phyloP scores from a whole-genome alignment of 1,139 yeast species.

The Keqinozyma sinolaborantium region DNA sequence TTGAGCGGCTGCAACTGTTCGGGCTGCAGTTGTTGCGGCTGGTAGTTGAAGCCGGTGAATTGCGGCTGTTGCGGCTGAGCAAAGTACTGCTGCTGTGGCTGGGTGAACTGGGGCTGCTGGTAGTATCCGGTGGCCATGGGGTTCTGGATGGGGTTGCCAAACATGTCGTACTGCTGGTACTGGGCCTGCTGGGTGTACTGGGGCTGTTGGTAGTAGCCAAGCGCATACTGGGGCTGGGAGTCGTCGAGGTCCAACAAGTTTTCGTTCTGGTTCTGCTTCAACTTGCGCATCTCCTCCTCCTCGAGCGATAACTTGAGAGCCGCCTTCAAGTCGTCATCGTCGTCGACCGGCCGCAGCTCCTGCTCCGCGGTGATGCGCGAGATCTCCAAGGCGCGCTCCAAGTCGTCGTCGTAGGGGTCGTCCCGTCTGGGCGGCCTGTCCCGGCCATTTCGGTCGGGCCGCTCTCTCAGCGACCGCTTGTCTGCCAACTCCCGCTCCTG shows the following conservation, averaged over 20 bases:
- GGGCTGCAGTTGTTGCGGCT: conserved; percentile 36
- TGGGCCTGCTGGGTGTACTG: conserved; percentile 18
- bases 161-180: conserved; percentile 56
- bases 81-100: conserved; percentile 18
- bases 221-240: conserved; percentile 28
- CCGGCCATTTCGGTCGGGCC: conserved; percentile 12
- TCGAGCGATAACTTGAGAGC: conserved; percentile 84
- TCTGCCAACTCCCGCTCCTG: conserved; percentile 62
- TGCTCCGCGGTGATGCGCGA: conserved; percentile 83
- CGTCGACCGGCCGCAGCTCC: conserved; percentile 49
- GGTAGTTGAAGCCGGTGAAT: conserved; percentile 17
- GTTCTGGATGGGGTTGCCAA: conserved; percentile 71
- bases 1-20: conserved; percentile 53
- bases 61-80: conserved; percentile 30
- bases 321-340: conserved; percentile 71
- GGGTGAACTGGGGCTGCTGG: conserved; percentile 13
- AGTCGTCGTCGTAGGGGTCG: conserved; percentile 71
- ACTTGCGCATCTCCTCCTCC: conserved; percentile 77
- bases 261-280: conserved; percentile 41
- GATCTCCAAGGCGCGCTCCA: conserved; percentile 79
- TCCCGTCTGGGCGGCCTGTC: conserved; percentile 11
- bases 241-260: conserved; percentile 58
- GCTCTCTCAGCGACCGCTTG: conserved; percentile 19
- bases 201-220: conserved; percentile 29
- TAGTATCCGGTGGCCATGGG: conserved; percentile 52